Evolutionary conservation across 805 yeast species (phyloP).

Genomic region (Priceomyces haplophilus): DNA sequence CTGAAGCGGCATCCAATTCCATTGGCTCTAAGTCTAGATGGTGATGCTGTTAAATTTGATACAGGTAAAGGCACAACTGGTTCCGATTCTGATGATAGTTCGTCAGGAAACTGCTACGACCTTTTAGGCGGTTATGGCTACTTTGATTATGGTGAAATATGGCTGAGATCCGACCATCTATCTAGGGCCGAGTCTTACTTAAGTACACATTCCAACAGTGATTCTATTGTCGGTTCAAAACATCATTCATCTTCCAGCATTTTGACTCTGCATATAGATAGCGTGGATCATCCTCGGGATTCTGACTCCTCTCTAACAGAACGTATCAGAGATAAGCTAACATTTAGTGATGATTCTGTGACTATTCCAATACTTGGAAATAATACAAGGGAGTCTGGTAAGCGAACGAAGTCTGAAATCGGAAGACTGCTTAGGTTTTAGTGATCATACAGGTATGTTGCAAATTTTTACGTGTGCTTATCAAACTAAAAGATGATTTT

Average conservation of each 20-base stretch:
- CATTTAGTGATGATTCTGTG: conserved; percentile 17
- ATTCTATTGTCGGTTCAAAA: conserved; percentile 25
- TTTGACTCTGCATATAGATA: conserved; percentile 3
- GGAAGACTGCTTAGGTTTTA: conserved; percentile 4
- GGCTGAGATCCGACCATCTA: conserved; percentile 46
- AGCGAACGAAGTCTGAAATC: conserved; percentile 2
- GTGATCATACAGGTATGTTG: not conserved
- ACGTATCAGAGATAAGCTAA: conserved; percentile 34
- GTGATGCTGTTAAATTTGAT: conserved; percentile 15
- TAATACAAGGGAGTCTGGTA: not conserved
- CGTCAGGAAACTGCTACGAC: conserved; percentile 21
- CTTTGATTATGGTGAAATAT: conserved; percentile 69
- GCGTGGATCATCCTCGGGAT: conserved; percentile 19
- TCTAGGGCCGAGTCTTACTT: conserved; percentile 30
- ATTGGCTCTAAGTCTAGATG: conserved; percentile 17
- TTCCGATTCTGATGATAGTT: conserved; percentile 17
- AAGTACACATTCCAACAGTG: conserved; percentile 21
- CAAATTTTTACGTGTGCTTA: conserved; percentile 2
- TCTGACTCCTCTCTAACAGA: conserved; percentile 34
- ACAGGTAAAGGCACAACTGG: conserved; percentile 15
- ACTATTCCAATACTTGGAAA: not conserved
- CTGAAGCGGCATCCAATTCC: conserved; percentile 25
- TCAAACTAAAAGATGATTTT: not conserved
- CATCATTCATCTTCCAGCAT: conserved; percentile 32
- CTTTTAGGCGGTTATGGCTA: conserved; percentile 84